A percentile compares a stretch with the other conserved stretches of the same genome.
Conservation (phyloP, 1,284 basidiomycete genomes). For the Pseudozyma tsukubaensis region DNA sequence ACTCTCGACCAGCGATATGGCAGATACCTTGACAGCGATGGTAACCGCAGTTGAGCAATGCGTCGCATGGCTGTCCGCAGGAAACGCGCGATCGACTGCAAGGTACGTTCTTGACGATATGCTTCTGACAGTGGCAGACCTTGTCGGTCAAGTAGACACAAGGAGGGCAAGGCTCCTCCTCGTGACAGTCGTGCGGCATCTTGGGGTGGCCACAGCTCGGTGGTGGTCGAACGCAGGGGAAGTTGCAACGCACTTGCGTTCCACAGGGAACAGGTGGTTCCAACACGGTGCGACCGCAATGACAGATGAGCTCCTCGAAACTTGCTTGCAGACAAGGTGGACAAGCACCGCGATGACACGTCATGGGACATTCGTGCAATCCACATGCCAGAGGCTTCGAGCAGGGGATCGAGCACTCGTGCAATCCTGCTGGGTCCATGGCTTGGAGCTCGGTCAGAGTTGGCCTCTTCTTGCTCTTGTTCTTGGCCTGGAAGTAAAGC, state of each 20-base stretch:
- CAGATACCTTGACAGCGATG: conserved; percentile 63
- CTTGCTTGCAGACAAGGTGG: conserved; percentile 65
- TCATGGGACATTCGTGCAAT: conserved; percentile 58
- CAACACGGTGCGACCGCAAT: conserved; percentile 65
- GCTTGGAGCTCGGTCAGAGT: conserved; percentile 52
- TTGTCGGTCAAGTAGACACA: conserved; percentile 65
- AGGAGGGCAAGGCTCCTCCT: conserved; percentile 63
- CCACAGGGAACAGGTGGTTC: conserved; percentile 68
- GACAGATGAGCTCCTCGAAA: conserved; percentile 65
- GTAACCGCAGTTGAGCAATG: conserved; percentile 61
- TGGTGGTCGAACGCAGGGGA: conserved; percentile 61
- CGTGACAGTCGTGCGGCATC: conserved; percentile 65
- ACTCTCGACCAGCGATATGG: conserved; percentile 56
- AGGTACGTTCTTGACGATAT: conserved; percentile 61
- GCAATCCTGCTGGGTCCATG: conserved; percentile 62
- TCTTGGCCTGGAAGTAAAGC: conserved; percentile 61
- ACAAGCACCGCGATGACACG: conserved; percentile 66
- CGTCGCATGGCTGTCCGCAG: conserved; percentile 62
- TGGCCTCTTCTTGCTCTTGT: conserved; percentile 50
- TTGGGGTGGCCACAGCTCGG: conserved; percentile 66
- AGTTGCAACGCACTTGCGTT: conserved; percentile 59
- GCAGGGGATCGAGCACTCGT: conserved; percentile 61
- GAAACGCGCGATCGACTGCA: conserved; percentile 61
- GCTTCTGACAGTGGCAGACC: conserved; percentile 63
- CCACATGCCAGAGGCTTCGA: conserved; percentile 62